A percentile compares a stretch with the other conserved stretches of the same genome.
Evolutionary conservation across 805 yeast species (phyloP).

Genomic region (Danielia reshetovae): DNA sequence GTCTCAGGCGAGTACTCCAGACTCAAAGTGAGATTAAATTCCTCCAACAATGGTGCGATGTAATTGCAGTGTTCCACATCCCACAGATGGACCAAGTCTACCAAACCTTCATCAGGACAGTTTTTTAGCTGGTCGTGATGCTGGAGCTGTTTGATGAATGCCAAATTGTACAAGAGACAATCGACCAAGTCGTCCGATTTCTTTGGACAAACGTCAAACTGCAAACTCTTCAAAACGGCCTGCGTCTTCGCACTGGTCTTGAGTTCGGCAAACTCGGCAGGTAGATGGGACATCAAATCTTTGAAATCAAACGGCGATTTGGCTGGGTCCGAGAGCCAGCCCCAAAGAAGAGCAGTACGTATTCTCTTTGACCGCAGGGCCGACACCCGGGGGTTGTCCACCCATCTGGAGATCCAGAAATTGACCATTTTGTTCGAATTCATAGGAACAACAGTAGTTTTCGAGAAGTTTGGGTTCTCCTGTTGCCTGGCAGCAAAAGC

Average conservation of each 20-base stretch:
- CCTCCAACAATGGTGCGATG: constrained; percentile 2
- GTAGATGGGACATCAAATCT: background rate
- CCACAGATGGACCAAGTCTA: constrained; percentile 8
- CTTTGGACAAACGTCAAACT: constrained; percentile 9
- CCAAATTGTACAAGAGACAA: constrained; percentile 53
- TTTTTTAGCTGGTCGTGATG: constrained; percentile 8
- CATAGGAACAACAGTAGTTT: constrained; percentile 30
- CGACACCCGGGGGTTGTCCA: constrained; percentile 10
- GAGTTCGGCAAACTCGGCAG: constrained; percentile 4
- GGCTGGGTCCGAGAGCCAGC: constrained; percentile 12
- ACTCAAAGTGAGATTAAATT: background rate
- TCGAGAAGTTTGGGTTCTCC: constrained; percentile 6
- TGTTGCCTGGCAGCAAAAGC: constrained; percentile 21
- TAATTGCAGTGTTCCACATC: constrained; percentile 10
- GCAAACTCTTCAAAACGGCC: constrained; percentile 6
- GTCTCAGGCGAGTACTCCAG: too few species aligned
- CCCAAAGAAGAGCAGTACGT: constrained; percentile 10
- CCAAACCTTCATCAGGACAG: constrained; percentile 2
- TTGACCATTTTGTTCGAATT: constrained; percentile 33
- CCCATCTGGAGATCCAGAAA: constrained; percentile 36
- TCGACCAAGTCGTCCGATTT: constrained; percentile 69
- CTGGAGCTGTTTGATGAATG: constrained; percentile 8
- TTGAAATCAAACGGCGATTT: constrained; percentile 9
- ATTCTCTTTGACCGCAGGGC: constrained; percentile 9
- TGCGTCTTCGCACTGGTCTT: constrained; percentile 5